Percentiles rank a stretch among this genome's conserved stretches.
phyloP scores from a whole-genome alignment of 495 filamentous ascomycete genomes.

The Viridothelium virens region DNA sequence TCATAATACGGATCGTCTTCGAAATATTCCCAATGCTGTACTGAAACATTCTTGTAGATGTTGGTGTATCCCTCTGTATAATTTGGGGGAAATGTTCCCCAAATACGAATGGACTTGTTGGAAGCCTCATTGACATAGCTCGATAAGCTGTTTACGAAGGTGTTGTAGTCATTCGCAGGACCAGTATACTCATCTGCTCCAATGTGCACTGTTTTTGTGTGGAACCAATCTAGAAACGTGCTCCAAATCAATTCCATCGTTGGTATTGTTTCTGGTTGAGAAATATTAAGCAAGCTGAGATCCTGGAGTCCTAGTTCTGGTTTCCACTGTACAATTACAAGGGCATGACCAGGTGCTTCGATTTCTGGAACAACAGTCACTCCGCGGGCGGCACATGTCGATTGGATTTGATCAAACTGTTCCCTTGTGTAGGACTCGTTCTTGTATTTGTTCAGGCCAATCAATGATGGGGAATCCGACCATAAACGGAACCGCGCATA shows the following conservation, averaged over 20 bases:
- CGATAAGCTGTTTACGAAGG: conserved; percentile 44
- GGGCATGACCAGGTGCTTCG: conserved; percentile 45
- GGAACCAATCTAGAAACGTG: conserved; percentile 47
- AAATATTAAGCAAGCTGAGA: conserved; percentile 45
- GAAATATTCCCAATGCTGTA: conserved; percentile 43
- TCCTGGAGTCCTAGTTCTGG: conserved; percentile 43
- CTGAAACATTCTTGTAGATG: conserved; percentile 40
- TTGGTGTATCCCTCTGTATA: conserved; percentile 35
- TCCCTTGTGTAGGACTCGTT: conserved; percentile 45
- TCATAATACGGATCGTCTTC: conserved; percentile 43
- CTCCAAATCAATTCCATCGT: conserved; percentile 46
- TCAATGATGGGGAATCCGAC: conserved; percentile 31
- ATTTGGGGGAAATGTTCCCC: conserved; percentile 46
- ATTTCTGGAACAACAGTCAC: conserved; percentile 49
- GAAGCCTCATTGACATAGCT: conserved; percentile 37
- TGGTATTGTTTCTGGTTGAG: conserved; percentile 45
- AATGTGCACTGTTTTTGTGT: conserved; percentile 46
- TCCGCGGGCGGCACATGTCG: conserved; percentile 40
- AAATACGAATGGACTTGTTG: conserved; percentile 43
- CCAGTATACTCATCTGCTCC: conserved; percentile 48
- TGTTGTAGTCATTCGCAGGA: conserved; percentile 39
- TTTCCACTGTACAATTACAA: conserved; percentile 47
- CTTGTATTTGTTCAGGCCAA: conserved; percentile 38
- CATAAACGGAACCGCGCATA: conserved; percentile 43
- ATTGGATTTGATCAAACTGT: conserved; percentile 42